Evolutionary conservation across 2,329 filamentous ascomycete species (phyloP), one percentile per base, ranked within the genome.

Genomic region (Epichloe festucae): DNA sequence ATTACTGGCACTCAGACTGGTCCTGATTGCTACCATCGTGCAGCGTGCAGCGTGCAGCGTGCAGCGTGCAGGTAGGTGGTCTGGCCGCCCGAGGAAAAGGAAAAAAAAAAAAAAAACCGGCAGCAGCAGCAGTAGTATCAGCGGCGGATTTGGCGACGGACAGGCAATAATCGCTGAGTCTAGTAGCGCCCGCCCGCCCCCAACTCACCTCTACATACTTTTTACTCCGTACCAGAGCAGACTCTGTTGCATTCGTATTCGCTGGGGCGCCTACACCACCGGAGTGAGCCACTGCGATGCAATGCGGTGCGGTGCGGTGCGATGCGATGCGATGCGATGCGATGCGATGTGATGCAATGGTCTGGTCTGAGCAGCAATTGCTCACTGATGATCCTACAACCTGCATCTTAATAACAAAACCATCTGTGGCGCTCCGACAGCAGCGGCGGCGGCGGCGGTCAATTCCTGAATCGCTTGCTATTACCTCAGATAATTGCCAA

Each of bases 391-490:
- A 41, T 41, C 38, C 47, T 41, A 35, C 47, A 41, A 21, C 5
- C 15, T 38, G 36, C n/a, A n/a, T 38, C 38, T 35, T 21, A 14
- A 21, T 21, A 35, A 21, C 27, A 15, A 19, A 36, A 17, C 38
- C 34, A 23, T 35, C 50, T n/a, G 50, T 48, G 50, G 45, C 45
- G 50, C 45, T 17, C 48, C 19, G 49, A 39, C 42, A 46, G 34
- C 42, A 50, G 36, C 49, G 19, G 19, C 35, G 23, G 36, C 42
- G 42, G 41, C 19, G 41, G 41, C 19, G 19, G 19, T 14, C 19
- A 23, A 31, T 44, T 44, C 42, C 45, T 46, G 34, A 36, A 48
- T 48, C 38, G 46, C 38, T 27, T 35, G 17, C 17, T 34, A 10
- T 7, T 21, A 6, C 23, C 10, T 31, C 3, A 31, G 31, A 31